Percentiles rank a stretch among this genome's conserved stretches.
Evolutionary conservation across 2,329 filamentous ascomycete genomes (phyloP).

Genomic region (Talaromyces sp.): DNA sequence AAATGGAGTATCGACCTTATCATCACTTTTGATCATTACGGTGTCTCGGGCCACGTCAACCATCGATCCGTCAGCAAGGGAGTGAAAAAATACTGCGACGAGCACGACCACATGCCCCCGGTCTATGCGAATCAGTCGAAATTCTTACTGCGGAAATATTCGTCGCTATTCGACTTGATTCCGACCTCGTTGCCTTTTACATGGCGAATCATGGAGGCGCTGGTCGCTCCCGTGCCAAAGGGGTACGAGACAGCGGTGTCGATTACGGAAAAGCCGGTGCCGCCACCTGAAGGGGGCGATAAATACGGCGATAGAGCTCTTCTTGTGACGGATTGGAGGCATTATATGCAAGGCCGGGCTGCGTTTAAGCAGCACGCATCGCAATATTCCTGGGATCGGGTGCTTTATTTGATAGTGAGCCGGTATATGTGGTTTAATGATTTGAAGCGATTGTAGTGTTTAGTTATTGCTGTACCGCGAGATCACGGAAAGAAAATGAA

Average conservation of each 20-base stretch:
- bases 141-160: conserved; percentile 36
- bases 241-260: conserved; percentile 3
- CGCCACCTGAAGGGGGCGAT: conserved; percentile 1
- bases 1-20: conserved; percentile 40
- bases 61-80: conserved; percentile 38
- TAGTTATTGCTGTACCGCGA: neutral
- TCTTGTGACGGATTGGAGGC: conserved; percentile 34
- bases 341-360: conserved; percentile 32
- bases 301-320: conserved; percentile 27
- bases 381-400: conserved; percentile 41
- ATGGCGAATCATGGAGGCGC: conserved; percentile 19
- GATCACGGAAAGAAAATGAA: neutral
- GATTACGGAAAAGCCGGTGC: neutral
- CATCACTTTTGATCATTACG: conserved; percentile 40
- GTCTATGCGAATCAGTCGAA: conserved; percentile 36
- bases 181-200: conserved; percentile 36
- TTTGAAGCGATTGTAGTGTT: conserved; percentile 12
- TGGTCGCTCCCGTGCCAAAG: conserved; percentile 12
- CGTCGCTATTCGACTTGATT: conserved; percentile 35
- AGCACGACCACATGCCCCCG: conserved; percentile 24
- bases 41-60: conserved; percentile 39
- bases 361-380: conserved; percentile 37
- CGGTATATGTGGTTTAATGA: conserved; percentile 42
- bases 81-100: conserved; percentile 28
- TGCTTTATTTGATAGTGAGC: conserved; percentile 38